Percentiles rank a stretch among this genome's conserved stretches.
Conservation (phyloP, 768 basidiomycete species). For the Xerocomus brunneocitrinus region DNA sequence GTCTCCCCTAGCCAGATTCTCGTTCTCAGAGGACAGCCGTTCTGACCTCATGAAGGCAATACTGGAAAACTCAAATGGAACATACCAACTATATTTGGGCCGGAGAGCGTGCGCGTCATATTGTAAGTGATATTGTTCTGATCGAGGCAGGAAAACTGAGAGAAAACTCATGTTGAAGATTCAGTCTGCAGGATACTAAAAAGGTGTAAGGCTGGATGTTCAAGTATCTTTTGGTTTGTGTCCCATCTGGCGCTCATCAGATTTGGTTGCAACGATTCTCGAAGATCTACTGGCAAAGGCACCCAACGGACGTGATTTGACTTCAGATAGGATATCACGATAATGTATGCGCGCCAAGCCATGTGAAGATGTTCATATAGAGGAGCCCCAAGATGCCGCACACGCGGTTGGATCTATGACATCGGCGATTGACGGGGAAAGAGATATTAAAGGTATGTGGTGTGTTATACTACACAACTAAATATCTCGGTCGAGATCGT, state of each 20-base stretch:
- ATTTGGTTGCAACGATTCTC: not conserved
- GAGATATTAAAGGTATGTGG: not conserved
- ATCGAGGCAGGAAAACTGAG: too few species aligned
- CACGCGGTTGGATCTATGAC: not conserved
- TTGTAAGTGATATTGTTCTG: too few species aligned
- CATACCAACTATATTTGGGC: too few species aligned
- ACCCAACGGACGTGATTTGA: not conserved
- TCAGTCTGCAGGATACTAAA: not conserved
- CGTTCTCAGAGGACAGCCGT: too few species aligned
- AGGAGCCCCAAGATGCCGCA: not conserved
- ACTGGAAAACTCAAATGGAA: not conserved
- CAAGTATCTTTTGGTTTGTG: not conserved
- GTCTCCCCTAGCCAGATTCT: too few species aligned
- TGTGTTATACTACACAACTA: not conserved
- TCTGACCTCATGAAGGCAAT: not conserved
- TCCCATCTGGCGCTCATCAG: not conserved
- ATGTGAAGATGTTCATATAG: not conserved
- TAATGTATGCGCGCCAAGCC: not conserved
- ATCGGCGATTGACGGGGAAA: not conserved
- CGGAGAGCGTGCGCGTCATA: too few species aligned
- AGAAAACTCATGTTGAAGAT: not conserved
- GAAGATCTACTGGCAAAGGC: not conserved
- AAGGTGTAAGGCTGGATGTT: not conserved
- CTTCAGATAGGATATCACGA: not conserved
- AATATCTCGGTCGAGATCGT: not conserved